Evolutionary conservation across 2,329 filamentous ascomycete genomes (phyloP).

Genomic region (Pyrenophora tritici-repentis): DNA sequence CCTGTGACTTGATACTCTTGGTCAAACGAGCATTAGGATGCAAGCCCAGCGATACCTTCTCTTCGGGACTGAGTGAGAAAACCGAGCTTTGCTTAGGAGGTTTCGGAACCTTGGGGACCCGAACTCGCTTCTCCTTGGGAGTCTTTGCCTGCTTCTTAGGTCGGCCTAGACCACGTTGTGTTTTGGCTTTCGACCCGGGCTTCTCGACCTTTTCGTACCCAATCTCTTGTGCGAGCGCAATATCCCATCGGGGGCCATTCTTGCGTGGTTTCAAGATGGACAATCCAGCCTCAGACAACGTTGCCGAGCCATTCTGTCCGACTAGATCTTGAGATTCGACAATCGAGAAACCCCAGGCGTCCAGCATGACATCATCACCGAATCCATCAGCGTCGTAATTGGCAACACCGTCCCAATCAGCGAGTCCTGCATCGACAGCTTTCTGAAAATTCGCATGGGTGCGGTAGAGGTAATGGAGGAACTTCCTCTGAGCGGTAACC

Average conservation of each 20-base stretch:
- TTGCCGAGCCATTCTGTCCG: constrained; percentile 28
- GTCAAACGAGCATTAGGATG: constrained; percentile 33
- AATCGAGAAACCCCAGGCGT: constrained; percentile 40
- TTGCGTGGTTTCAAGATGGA: constrained; percentile 26
- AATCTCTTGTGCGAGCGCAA: constrained; percentile 25
- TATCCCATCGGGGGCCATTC: constrained; percentile 35
- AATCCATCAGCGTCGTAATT: constrained; percentile 35
- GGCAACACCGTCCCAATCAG: constrained; percentile 60
- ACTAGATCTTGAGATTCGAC: constrained; percentile 27
- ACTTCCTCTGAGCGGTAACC: constrained; percentile 51
- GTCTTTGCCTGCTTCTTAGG: constrained; percentile 5
- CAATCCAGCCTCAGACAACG: constrained; percentile 31
- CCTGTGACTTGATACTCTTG: constrained; percentile 30
- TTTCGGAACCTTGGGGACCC: constrained; percentile 1
- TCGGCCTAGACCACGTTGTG: background rate
- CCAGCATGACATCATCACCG: constrained; percentile 11
- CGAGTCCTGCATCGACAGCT: constrained; percentile 56
- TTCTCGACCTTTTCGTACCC: constrained; percentile 27
- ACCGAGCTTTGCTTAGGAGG: background rate
- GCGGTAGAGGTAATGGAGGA: constrained; percentile 60
- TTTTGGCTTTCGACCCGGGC: constrained; percentile 7
- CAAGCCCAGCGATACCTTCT: constrained; percentile 32
- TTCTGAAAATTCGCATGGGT: constrained; percentile 58
- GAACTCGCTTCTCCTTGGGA: constrained; percentile 2
- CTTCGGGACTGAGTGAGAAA: constrained; percentile 30